phyloP scores from a whole-genome alignment of 139 green algal species.

The Edaphochlamys debaryana region DNA sequence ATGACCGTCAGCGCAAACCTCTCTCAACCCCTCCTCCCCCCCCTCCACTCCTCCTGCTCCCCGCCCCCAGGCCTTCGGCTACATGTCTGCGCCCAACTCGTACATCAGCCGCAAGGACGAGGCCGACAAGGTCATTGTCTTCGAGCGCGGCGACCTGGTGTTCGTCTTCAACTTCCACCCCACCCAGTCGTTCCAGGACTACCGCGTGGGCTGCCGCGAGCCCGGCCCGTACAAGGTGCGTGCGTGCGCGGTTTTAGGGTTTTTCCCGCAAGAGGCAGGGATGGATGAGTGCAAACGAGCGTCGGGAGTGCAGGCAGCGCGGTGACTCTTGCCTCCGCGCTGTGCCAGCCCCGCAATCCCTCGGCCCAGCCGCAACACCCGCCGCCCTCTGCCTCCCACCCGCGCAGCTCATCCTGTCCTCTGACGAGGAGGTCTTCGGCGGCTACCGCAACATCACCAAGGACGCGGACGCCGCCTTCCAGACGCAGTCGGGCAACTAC shows the following conservation, averaged over 20 bases:
- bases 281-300: too few species aligned
- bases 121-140: slow-evolving; percentile 94
- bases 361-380: too few species aligned
- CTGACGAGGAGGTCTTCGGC: slow-evolving; percentile 91
- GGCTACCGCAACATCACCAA: slow-evolving; percentile 91
- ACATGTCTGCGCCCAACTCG: slow-evolving; percentile 74
- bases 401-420: slow-evolving; percentile 74
- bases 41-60: background rate
- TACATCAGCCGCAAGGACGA: slow-evolving; percentile 73
- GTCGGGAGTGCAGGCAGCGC: too few species aligned
- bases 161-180: slow-evolving; percentile 99
- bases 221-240: slow-evolving; percentile 59
- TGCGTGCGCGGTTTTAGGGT: background rate
- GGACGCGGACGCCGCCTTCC: slow-evolving; percentile 68
- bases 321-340: too few species aligned
- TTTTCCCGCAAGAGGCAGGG: too few species aligned
- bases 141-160: slow-evolving; percentile 97
- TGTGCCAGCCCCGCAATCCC: too few species aligned
- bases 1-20: background rate
- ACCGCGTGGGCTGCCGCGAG: slow-evolving; percentile 88
- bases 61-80: slow-evolving; percentile 32
- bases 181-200: slow-evolving; percentile 91
- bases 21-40: background rate
- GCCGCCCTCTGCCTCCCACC: too few species aligned
- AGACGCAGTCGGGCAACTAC: slow-evolving; percentile 12